Evolutionary conservation across 768 basidiomycete genomes (phyloP).

Genomic region (Candolleomyces aberdarensis): DNA sequence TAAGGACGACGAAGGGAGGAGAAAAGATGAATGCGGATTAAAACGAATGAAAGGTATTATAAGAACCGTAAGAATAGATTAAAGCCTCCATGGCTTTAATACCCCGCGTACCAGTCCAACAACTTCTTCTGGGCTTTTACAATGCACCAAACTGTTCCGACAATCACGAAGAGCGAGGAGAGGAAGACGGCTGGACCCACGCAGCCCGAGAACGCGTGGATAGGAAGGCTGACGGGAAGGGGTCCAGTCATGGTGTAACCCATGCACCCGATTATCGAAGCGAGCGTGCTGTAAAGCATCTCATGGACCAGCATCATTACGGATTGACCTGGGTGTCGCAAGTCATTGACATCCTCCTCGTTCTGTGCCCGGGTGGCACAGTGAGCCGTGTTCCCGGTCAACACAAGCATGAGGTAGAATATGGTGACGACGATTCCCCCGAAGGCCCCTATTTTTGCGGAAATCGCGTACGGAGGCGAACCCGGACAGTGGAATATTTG

Average conservation of each 20-base stretch:
- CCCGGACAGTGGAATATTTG: conserved; percentile 3
- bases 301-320: not conserved
- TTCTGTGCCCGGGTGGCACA: not conserved
- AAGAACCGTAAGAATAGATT: not conserved
- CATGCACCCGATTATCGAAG: not conserved
- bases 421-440: conserved; percentile 1
- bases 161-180: not conserved
- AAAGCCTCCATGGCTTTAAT: not conserved
- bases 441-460: conserved; percentile 19
- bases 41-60: not conserved
- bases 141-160: not conserved
- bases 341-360: not conserved
- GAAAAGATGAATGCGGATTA: no score
- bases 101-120: conserved; percentile 4
- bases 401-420: not conserved
- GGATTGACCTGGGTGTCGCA: not conserved
- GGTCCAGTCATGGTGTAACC: not conserved
- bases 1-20: no score
- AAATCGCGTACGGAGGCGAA: conserved; percentile 2
- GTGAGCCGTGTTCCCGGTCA: not conserved
- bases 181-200: not conserved
- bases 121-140: not conserved
- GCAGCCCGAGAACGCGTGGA: not conserved
- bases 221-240: not conserved
- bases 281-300: not conserved